Base-by-base conservation (phyloP, 2,329 filamentous ascomycete genomes). In the Periconia macrospinosa region DNA sequence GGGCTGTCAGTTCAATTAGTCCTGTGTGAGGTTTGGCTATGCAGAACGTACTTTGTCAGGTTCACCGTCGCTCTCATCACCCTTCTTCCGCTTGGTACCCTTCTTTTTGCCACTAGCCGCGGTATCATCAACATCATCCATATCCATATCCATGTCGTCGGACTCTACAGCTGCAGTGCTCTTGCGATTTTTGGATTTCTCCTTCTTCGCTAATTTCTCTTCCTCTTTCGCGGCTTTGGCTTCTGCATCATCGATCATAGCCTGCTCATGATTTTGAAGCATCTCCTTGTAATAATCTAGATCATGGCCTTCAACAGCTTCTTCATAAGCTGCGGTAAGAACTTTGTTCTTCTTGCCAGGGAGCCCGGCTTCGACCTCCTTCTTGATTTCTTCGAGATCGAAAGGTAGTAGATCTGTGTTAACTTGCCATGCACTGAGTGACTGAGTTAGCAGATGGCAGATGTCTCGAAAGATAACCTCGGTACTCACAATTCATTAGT, bases 401-500 rank as follows among this genome's bases (percentile, higher is more conserved):
- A 97, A 85, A 35, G 91, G 87, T 35, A 86, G 85, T 37, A 99
- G 82, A 54, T 91, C 87, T 19, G 86, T 89, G 75, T 97, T 97
- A 56, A 87, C 83, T 60, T 93, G 90, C 93, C 93, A 99, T 37
- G 90, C 90, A 76, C 94, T 99, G 64, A 47, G 8, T 19, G 6
- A 37, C 23, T 35, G 17, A 9, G 37, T 65, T 35, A 65, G 55
- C 18, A 57, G 30, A 48, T 8, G n/a, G 17, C 27, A 20, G 20
- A 14, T 11, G 3, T 19, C 9, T 6, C 6, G 7, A 30, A 23
- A 18, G 17, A 41, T 27, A 20, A n/a, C 20, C n/a, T 17, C 27
- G 15, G 30, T 3, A 86, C 93, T 85, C 79, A 99, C 94, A 99
- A 97, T 81, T 97, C 93, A 68, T 97, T 97, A 37, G 92, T 96